These are phyloP conservation scores for Trichocladium uniseriatum DNA, from an alignment of 495 filamentous ascomycete genomes.

Conservation along the genomic window DNA sequence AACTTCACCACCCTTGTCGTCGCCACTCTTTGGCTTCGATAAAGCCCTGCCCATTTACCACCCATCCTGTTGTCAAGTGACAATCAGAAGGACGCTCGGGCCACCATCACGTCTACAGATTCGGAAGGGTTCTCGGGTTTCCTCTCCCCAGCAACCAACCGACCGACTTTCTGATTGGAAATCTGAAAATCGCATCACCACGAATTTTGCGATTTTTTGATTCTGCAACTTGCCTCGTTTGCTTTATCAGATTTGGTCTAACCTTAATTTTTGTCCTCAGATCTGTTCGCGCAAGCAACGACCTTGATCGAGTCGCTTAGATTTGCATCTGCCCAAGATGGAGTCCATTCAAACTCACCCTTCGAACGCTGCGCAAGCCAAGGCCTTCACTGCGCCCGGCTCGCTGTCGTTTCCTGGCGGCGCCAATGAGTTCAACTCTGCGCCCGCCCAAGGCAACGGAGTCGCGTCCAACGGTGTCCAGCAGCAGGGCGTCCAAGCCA, in stretches of 20 bases:
- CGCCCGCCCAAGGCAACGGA: constrained; percentile 34
- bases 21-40: not conserved
- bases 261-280: constrained; percentile 6
- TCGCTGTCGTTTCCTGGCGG: constrained; percentile 86
- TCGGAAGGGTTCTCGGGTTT: too few relatives aligned
- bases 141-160: not conserved
- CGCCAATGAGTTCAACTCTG: constrained; percentile 65
- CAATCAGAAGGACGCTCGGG: too few relatives aligned
- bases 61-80: too few relatives aligned
- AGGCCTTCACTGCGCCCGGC: constrained; percentile 80
- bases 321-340: constrained; percentile 46
- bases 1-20: not conserved
- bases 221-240: not conserved
- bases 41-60: too few relatives aligned
- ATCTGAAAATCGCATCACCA: not conserved
- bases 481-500: constrained; percentile 48
- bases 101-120: too few relatives aligned
- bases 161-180: not conserved
- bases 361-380: constrained; percentile 76
- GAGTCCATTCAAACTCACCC: constrained; percentile 85
- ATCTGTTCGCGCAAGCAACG: constrained; percentile 15
- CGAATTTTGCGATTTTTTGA: not conserved
- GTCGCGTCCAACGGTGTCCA: constrained; percentile 42
- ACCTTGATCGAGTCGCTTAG: constrained; percentile 12
- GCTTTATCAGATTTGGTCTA: constrained; percentile 2